Evolutionary conservation across 2,329 filamentous ascomycete species (phyloP).

Genomic region (Aureobasidium sp.): DNA sequence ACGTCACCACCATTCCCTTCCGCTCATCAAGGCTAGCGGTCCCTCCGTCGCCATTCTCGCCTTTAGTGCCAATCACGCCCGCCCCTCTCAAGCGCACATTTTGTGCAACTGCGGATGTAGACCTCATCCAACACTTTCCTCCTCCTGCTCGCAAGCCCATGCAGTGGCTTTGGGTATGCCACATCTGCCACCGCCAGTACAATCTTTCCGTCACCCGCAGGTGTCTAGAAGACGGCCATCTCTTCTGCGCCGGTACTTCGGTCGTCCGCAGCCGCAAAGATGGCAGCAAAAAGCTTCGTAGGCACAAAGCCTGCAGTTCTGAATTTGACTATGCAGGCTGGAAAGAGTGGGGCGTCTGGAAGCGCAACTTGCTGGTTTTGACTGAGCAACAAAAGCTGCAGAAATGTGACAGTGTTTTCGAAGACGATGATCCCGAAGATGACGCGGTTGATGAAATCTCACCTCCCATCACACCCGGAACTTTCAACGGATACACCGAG

Average conservation of each 20-base stretch:
- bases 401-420: conserved; percentile 13
- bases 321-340: conserved; percentile 50
- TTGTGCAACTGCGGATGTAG: conserved; percentile 19
- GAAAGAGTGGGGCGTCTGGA: conserved; percentile 43
- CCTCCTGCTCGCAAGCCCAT: conserved; percentile 31
- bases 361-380: conserved; percentile 24
- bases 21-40: conserved; percentile 39
- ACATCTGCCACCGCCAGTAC: conserved; percentile 44
- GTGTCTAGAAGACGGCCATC: conserved; percentile 49
- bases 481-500: not conserved
- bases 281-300: conserved; percentile 25
- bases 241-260: conserved; percentile 44
- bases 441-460: conserved; percentile 2
- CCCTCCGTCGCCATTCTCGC: conserved; percentile 40
- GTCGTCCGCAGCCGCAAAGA: conserved; percentile 30
- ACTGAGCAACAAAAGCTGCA: conserved; percentile 19
- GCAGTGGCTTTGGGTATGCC: conserved; percentile 49
- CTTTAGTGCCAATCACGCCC: conserved; percentile 22
- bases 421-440: conserved; percentile 17
- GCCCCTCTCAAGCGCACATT: conserved; percentile 19
- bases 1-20: conserved; percentile 35
- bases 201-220: conserved; percentile 44
- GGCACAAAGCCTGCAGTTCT: conserved; percentile 39
- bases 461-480: not conserved
- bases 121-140: conserved; percentile 17